phyloP scores from a whole-genome alignment of 441 rosid genomes.

The Flueggea neowawraea region DNA sequence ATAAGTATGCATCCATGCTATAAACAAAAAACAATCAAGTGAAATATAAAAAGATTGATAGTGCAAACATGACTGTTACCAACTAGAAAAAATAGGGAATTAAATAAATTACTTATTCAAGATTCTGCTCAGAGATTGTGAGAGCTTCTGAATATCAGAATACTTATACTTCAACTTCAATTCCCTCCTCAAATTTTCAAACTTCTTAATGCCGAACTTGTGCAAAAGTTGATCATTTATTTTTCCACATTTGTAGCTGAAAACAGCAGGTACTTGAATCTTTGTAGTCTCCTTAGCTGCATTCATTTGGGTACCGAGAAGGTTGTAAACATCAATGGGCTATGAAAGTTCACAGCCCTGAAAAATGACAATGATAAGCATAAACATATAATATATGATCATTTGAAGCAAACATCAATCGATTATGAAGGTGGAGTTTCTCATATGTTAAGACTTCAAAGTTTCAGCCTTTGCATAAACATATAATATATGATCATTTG shows the following conservation, averaged over 20 bases:
- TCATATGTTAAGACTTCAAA: no score
- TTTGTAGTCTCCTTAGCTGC: constrained; percentile 22
- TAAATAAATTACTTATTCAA: constrained; percentile 49
- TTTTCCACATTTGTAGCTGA: constrained; percentile 33
- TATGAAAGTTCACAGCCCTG: constrained; percentile 52
- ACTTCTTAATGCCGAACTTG: constrained; percentile 33
- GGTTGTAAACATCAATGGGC: constrained; percentile 54
- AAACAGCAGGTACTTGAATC: constrained; percentile 25
- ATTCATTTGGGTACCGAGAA: constrained; percentile 39
- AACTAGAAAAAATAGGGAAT: not conserved
- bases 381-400: not conserved
- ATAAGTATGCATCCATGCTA: no score
- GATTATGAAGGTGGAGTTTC: no score
- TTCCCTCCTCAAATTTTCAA: constrained; percentile 33
- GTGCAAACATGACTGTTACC: not conserved
- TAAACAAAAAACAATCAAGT: not conserved
- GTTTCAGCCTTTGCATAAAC: not conserved
- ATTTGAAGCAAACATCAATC: no score
- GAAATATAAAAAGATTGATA: not conserved
- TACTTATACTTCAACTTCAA: constrained; percentile 34
- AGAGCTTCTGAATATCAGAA: constrained; percentile 51
- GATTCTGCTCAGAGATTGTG: constrained; percentile 43
- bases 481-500: no score
- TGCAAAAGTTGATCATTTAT: constrained; percentile 19
- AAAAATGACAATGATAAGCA: constrained; percentile 6